A percentile compares a stretch with the other conserved stretches of the same genome.
phyloP scores from a whole-genome alignment of 2,329 filamentous ascomycete species.

The Colletotrichum liriopes region DNA sequence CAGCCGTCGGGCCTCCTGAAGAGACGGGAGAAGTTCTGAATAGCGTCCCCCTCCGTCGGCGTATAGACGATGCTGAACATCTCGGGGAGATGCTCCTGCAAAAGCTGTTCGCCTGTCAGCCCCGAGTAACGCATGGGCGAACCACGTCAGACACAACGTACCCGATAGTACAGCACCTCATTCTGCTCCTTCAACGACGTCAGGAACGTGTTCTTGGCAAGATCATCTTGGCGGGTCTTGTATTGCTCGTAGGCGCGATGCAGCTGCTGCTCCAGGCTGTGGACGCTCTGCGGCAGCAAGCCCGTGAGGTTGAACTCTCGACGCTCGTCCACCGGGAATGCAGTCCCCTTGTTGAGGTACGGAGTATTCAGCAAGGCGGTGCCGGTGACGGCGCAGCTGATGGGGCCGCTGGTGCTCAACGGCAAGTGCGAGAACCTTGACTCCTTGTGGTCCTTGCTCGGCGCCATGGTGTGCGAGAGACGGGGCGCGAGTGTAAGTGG shows the following conservation, averaged over 20 bases:
- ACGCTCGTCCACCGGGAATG: conserved; percentile 80
- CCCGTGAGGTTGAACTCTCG: conserved; percentile 79
- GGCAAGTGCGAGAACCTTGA: conserved; percentile 52
- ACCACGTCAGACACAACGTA: conserved; percentile 50
- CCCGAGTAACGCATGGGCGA: no score
- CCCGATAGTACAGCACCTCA: conserved; percentile 84
- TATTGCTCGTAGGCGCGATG: conserved; percentile 88
- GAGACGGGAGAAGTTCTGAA: conserved; percentile 84
- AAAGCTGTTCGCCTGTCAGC: conserved; percentile 63
- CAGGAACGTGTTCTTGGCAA: conserved; percentile 91
- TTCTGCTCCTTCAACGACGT: conserved; percentile 90
- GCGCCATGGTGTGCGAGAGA: not conserved
- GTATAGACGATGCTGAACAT: conserved; percentile 96
- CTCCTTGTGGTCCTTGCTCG: conserved; percentile 9
- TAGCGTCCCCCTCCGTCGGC: conserved; percentile 90
- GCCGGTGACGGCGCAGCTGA: conserved; percentile 56
- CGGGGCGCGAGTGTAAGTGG: not conserved
- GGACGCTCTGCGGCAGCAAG: conserved; percentile 79
- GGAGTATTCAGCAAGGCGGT: conserved; percentile 55
- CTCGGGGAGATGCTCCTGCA: conserved; percentile 84
- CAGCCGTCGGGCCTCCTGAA: conserved; percentile 87
- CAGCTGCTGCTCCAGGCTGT: conserved; percentile 83
- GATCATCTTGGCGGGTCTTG: conserved; percentile 69
- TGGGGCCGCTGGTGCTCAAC: conserved; percentile 54
- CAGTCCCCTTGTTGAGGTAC: conserved; percentile 85